Percentiles rank a stretch among this genome's conserved stretches.
Evolutionary conservation across 1,284 basidiomycete species (phyloP).

Genomic region (Neonothopanus nambi): DNA sequence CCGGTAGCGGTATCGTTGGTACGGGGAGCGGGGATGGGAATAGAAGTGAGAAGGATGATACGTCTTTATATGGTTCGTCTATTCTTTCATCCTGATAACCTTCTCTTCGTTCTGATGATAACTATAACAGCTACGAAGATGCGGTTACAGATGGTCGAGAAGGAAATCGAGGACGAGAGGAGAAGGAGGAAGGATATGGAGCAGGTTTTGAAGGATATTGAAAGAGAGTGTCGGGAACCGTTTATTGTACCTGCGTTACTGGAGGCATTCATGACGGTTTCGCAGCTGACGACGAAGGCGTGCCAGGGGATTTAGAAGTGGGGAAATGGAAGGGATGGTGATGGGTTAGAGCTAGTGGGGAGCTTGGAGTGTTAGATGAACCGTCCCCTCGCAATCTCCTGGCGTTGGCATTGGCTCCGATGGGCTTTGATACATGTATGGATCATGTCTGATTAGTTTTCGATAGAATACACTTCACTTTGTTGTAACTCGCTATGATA

Average conservation of each 20-base stretch:
- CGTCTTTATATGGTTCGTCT: neutral
- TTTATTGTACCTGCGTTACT: conserved; percentile 51
- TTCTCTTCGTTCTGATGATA: neutral
- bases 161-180: conserved; percentile 33
- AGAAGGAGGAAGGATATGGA: conserved; percentile 35
- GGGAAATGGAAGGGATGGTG: too few relatives aligned
- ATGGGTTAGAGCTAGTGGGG: too few relatives aligned
- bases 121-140: conserved; percentile 4
- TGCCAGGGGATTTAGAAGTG: neutral
- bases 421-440: too few relatives aligned
- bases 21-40: neutral
- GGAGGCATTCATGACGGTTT: conserved; percentile 39
- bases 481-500: too few relatives aligned
- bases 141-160: conserved; percentile 20
- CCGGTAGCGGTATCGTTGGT: neutral
- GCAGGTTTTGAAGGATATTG: conserved; percentile 36
- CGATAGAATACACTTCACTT: too few relatives aligned
- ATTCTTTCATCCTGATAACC: neutral
- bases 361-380: too few relatives aligned
- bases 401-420: too few relatives aligned
- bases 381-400: too few relatives aligned
- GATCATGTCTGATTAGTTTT: too few relatives aligned
- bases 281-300: conserved; percentile 10
- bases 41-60: neutral
- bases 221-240: conserved; percentile 41